phyloP scores from a whole-genome alignment of 2,329 filamentous ascomycete genomes.

The Myriosclerotinia curreyana region DNA sequence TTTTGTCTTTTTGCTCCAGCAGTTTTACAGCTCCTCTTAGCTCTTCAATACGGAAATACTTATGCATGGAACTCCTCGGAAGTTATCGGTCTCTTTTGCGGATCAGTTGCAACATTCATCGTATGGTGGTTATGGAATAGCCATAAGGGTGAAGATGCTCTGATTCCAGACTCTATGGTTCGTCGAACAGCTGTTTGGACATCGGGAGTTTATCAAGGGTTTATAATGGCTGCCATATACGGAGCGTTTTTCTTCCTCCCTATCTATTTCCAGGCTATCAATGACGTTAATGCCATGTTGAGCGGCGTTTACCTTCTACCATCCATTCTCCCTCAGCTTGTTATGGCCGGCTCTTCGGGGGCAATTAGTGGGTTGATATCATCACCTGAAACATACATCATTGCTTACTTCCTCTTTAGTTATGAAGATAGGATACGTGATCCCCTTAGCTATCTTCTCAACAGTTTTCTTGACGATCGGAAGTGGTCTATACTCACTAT shows the following conservation, averaged over 20 bases:
- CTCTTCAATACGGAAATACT: conserved; percentile 38
- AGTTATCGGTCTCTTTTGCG: conserved; percentile 26
- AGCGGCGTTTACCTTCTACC: conserved; percentile 43
- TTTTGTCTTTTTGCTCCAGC: conserved; percentile 40
- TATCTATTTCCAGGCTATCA: conserved; percentile 46
- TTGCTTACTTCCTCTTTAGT: conserved; percentile 26
- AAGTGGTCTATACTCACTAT: conserved; percentile 40
- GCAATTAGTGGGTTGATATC: conserved; percentile 17
- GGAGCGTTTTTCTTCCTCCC: conserved; percentile 26
- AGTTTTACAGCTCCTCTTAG: conserved; percentile 39
- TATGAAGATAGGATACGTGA: conserved; percentile 38
- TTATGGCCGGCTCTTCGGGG: conserved; percentile 18
- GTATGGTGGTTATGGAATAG: conserved; percentile 34
- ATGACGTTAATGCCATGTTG: conserved; percentile 37
- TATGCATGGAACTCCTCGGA: conserved; percentile 35
- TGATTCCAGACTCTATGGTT: conserved; percentile 34
- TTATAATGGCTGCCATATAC: conserved; percentile 16
- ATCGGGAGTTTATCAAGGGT: conserved; percentile 15
- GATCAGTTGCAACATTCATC: conserved; percentile 28
- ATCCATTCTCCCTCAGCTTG: conserved; percentile 37
- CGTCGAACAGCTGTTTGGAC: conserved; percentile 28
- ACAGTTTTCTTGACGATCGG: conserved; percentile 37
- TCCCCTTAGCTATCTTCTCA: conserved; percentile 39
- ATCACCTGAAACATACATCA: too few species aligned
- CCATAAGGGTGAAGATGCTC: conserved; percentile 31